phyloP scores from a whole-genome alignment of 176 grass and related monocot species.

The Secale cereale region DNA sequence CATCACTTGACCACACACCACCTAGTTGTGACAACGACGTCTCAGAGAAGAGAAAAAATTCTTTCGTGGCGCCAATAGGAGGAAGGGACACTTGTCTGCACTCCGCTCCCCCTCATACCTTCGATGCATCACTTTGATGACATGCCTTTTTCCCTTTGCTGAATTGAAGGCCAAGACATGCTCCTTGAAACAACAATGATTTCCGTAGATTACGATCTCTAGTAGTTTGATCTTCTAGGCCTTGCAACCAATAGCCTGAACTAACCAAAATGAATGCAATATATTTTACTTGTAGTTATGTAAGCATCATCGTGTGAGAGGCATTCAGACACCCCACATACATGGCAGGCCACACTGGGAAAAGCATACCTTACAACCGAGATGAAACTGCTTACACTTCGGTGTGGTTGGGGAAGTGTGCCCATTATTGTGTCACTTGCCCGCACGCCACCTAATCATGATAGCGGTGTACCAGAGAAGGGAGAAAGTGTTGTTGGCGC shows the following conservation, averaged over 20 bases:
- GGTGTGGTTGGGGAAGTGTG: constrained; percentile 5
- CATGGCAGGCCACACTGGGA: not conserved
- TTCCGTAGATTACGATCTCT: too few species aligned
- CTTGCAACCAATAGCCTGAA: too few species aligned
- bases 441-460: constrained; percentile 34
- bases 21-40: constrained; percentile 17
- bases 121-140: too few species aligned
- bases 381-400: not conserved
- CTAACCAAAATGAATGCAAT: too few species aligned
- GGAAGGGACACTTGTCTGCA: too few species aligned
- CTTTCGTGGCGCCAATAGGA: too few species aligned
- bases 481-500: too few species aligned
- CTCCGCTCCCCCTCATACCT: too few species aligned
- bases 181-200: too few species aligned
- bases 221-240: too few species aligned
- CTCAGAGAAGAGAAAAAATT: not conserved
- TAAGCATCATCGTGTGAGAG: not conserved
- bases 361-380: not conserved
- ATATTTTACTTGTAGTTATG: not conserved
- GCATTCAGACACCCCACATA: not conserved
- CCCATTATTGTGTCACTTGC: constrained; percentile 32
- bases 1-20: constrained; percentile 29
- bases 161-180: too few species aligned
- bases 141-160: too few species aligned
- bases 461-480: not conserved